Evolutionary conservation across 202 grass and related monocot species (phyloP).

Genomic region (Schoenoplectus tabernaemontani): DNA sequence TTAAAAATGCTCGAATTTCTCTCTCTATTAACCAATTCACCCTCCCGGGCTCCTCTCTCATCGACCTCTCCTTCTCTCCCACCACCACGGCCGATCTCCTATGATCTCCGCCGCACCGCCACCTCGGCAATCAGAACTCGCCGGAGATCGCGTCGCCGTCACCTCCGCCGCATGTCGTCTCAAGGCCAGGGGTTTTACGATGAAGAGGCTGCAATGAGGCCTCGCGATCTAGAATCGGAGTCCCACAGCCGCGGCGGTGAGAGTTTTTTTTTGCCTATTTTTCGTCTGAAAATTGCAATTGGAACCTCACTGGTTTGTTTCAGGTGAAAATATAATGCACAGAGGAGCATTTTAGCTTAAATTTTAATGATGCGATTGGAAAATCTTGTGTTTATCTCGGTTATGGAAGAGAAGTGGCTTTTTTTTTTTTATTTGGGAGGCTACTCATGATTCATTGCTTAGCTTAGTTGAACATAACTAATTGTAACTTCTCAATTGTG

Average conservation of each 20-base stretch:
- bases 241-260: neutral
- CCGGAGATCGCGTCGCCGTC: neutral
- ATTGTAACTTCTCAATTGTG: neutral
- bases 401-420: neutral
- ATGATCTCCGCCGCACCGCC: neutral
- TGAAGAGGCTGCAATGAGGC: constrained; percentile 18
- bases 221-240: constrained; percentile 13
- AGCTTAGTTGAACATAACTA: neutral
- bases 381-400: neutral
- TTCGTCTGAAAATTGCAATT: neutral
- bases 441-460: neutral
- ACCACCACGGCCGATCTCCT: constrained; percentile 6
- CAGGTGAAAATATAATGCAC: neutral
- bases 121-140: neutral
- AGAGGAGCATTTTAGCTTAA: neutral
- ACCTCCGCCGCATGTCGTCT: neutral
- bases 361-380: neutral
- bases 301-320: neutral
- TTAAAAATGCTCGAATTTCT: constrained; percentile 4
- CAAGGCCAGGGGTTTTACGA: constrained; percentile 11
- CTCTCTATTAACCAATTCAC: neutral
- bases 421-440: neutral
- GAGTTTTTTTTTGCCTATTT: neutral
- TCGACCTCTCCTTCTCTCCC: constrained; percentile 9
- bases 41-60: neutral